A percentile compares a stretch with the other conserved stretches of the same genome.
These are phyloP conservation scores for Stereocaulon alpinum DNA, from an alignment of 495 filamentous ascomycete genomes.

Conservation along the genomic window DNA sequence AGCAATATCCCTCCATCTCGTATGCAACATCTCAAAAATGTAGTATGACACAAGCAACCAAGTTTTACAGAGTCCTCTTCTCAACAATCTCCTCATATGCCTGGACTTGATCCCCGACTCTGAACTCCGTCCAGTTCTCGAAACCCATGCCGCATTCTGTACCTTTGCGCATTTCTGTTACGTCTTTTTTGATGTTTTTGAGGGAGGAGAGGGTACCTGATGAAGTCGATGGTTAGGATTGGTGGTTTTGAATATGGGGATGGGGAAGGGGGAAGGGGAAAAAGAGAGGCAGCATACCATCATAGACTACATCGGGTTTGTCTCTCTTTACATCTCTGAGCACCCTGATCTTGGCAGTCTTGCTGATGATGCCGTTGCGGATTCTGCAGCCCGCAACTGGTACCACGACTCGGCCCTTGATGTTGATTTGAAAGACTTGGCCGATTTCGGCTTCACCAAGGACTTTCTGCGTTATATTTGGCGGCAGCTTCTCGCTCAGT, in stretches of 20 bases:
- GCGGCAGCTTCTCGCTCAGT: constrained; percentile 57
- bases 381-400: constrained; percentile 83
- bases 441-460: constrained; percentile 81
- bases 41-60: too few species aligned
- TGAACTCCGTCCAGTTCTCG: constrained; percentile 64
- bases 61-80: constrained; percentile 56
- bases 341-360: constrained; percentile 56
- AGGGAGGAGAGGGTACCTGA: constrained; percentile 66
- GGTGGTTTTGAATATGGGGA: background rate
- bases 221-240: background rate
- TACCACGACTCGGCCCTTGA: constrained; percentile 56
- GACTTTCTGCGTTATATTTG: constrained; percentile 53
- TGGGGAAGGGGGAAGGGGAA: constrained; percentile 4
- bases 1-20: too few species aligned
- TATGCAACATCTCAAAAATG: too few species aligned
- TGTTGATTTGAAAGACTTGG: constrained; percentile 71
- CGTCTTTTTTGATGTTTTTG: constrained; percentile 88
- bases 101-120: constrained; percentile 76
- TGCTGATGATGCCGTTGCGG: constrained; percentile 62
- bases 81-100: constrained; percentile 69
- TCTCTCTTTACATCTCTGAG: constrained; percentile 39
- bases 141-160: constrained; percentile 89
- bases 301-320: constrained; percentile 51
- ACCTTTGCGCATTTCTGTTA: constrained; percentile 78
- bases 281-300: constrained; percentile 49